Evolutionary conservation across 1,139 yeast genomes (phyloP).

Genomic region (Sugiyamaella pinicola): DNA sequence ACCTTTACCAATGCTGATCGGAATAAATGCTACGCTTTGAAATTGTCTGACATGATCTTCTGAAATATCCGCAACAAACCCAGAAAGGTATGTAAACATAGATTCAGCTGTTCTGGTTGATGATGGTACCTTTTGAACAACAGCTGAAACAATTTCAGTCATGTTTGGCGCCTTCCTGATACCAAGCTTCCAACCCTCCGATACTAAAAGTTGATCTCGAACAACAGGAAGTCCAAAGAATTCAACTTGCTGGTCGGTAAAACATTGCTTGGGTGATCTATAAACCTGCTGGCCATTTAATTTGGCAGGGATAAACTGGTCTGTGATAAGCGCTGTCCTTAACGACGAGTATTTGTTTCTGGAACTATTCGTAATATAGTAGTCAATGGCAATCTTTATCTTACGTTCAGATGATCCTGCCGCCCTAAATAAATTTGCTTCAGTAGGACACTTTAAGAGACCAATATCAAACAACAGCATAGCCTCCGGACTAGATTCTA

Average conservation of each 20-base stretch:
- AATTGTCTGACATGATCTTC: constrained; percentile 30
- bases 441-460: constrained; percentile 37
- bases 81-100: constrained; percentile 41
- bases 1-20: constrained; percentile 27
- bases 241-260: constrained; percentile 30
- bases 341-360: constrained; percentile 33
- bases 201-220: constrained; percentile 26
- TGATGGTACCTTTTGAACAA: constrained; percentile 36
- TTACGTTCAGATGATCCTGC: constrained; percentile 27
- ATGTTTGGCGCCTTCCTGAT: constrained; percentile 38
- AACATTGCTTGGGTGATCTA: constrained; percentile 38
- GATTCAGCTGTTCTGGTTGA: constrained; percentile 30
- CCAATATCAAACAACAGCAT: constrained; percentile 41
- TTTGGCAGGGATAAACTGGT: constrained; percentile 35
- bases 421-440: constrained; percentile 32
- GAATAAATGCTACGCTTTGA: constrained; percentile 35
- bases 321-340: constrained; percentile 22
- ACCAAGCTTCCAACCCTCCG: constrained; percentile 41
- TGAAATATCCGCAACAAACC: constrained; percentile 31
- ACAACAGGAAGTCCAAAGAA: constrained; percentile 43
- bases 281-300: constrained; percentile 23
- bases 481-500: constrained; percentile 38
- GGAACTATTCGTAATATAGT: constrained; percentile 36
- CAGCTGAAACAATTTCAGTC: constrained; percentile 28
- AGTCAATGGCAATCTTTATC: constrained; percentile 35